phyloP scores from a whole-genome alignment of 495 filamentous ascomycete genomes.

The Lasiosphaeria hispida region DNA sequence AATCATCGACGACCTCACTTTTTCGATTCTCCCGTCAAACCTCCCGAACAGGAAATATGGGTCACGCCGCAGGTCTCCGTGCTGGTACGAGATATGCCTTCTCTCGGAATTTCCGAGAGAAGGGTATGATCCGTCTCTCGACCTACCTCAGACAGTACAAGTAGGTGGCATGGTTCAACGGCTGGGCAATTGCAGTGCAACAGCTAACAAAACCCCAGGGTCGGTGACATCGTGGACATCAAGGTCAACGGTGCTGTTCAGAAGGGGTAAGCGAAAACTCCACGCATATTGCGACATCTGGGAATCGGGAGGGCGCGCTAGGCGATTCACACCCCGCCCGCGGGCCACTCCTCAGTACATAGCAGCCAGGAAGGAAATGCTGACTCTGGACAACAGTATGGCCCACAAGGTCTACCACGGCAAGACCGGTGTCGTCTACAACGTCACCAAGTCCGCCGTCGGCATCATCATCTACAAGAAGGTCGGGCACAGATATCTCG shows the following conservation, averaged over 20 bases:
- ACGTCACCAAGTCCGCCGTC: conserved; percentile 92
- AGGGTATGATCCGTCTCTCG: conserved; percentile 83
- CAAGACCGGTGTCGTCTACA: conserved; percentile 97
- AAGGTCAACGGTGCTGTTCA: conserved; percentile 96
- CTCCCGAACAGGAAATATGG: conserved; percentile 62
- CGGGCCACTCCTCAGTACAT: background rate
- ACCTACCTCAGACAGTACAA: conserved; percentile 92
- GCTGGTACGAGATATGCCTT: conserved; percentile 96
- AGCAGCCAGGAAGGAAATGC: conserved; percentile 6
- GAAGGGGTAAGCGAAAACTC: conserved; percentile 61
- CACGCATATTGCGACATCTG: background rate
- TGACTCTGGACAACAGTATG: conserved; percentile 63
- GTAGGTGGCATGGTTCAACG: conserved; percentile 43
- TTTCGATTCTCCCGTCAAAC: conserved; percentile 37
- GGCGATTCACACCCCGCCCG: no score
- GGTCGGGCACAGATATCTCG: conserved; percentile 95
- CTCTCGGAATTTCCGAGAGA: conserved; percentile 87
- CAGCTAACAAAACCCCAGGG: conserved; percentile 54
- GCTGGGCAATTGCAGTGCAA: background rate
- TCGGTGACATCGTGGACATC: conserved; percentile 96
- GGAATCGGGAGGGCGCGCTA: no score
- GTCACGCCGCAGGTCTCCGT: conserved; percentile 94
- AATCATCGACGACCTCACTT: conserved; percentile 36
- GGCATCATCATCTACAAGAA: conserved; percentile 99
- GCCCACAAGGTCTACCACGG: conserved; percentile 99